These are phyloP conservation scores for Kodamaea plutei DNA, from an alignment of 1,139 yeast genomes.

Conservation along the genomic window DNA sequence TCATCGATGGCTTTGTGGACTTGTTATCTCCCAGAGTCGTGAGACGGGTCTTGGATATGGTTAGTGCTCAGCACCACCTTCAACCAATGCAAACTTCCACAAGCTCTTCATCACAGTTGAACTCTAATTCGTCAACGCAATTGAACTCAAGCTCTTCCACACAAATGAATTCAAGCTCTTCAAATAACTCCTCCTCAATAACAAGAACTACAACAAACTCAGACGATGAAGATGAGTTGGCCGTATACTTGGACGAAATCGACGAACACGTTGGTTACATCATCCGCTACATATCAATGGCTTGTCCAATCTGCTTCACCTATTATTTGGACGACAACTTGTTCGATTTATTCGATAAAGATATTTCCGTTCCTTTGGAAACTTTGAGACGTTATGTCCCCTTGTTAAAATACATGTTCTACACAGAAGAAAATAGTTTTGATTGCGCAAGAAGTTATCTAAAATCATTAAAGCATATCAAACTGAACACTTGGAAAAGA, in stretches of 20 bases:
- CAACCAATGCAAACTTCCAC: not conserved
- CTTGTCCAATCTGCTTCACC: conserved; percentile 51
- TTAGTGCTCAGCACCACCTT: conserved; percentile 5
- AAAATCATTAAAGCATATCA: conserved; percentile 37
- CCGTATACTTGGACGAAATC: conserved; percentile 23
- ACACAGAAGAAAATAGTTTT: conserved; percentile 33
- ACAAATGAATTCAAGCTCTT: conserved; percentile 1
- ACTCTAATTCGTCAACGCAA: too few relatives aligned
- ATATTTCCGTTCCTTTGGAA: conserved; percentile 34
- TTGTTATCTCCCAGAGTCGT: conserved; percentile 14
- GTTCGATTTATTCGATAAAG: conserved; percentile 32
- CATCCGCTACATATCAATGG: conserved; percentile 49
- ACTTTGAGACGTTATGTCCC: conserved; percentile 43
- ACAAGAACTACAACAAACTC: conserved; percentile 5
- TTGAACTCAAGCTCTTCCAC: not conserved
- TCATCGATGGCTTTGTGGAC: conserved; percentile 12
- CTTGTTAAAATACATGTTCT: conserved; percentile 45
- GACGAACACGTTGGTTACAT: conserved; percentile 44
- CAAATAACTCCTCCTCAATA: conserved; percentile 2
- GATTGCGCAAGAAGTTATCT: conserved; percentile 38
- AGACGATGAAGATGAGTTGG: conserved; percentile 3
- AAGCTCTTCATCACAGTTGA: not conserved
- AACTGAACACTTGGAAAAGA: conserved; percentile 52
- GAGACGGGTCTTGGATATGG: conserved; percentile 12
- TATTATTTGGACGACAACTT: conserved; percentile 37